A percentile compares a stretch with the other conserved stretches of the same genome.
phyloP scores from a whole-genome alignment of 2,329 filamentous ascomycete genomes.

The Akanthomyces muscarius region DNA sequence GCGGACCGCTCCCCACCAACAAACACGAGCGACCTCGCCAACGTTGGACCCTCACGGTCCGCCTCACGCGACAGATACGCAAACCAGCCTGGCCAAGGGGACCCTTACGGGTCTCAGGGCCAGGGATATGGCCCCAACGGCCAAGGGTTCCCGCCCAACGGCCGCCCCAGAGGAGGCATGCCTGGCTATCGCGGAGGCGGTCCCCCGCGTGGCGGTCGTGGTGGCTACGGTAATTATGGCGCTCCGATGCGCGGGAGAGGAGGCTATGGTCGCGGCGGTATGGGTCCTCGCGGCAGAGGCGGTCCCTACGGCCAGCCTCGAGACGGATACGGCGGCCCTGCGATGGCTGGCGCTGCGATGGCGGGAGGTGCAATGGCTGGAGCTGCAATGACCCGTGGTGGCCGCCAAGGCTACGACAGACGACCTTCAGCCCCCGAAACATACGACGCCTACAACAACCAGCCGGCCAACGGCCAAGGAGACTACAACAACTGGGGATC shows the following conservation, averaged over 20 bases:
- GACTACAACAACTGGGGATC: constrained; percentile 21
- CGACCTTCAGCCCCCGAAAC: constrained; percentile 32
- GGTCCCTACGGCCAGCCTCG: constrained; percentile 6
- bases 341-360: constrained; percentile 3
- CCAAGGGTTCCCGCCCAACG: constrained; percentile 36
- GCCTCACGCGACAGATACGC: constrained; percentile 61
- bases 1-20: constrained; percentile 52
- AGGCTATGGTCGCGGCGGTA: constrained; percentile 24
- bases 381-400: constrained; percentile 25
- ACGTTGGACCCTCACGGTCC: constrained; percentile 35
- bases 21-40: constrained; percentile 37
- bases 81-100: constrained; percentile 47
- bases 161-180: constrained; percentile 48
- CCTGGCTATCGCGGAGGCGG: constrained; percentile 33
- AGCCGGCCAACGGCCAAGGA: constrained; percentile 36
- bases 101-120: constrained; percentile 44
- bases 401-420: constrained; percentile 31
- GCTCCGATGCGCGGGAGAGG: constrained; percentile 36
- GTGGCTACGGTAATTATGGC: constrained; percentile 43
- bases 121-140: constrained; percentile 38
- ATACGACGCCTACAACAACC: constrained; percentile 37
- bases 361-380: constrained; percentile 20
- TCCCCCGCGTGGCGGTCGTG: constrained; percentile 43
- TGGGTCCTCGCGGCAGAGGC: constrained; percentile 9
- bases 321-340: constrained; percentile 15